These are phyloP conservation scores for Zymoseptoria pseudotritici DNA, from an alignment of 2,329 filamentous ascomycete genomes.

Conservation along the genomic window DNA sequence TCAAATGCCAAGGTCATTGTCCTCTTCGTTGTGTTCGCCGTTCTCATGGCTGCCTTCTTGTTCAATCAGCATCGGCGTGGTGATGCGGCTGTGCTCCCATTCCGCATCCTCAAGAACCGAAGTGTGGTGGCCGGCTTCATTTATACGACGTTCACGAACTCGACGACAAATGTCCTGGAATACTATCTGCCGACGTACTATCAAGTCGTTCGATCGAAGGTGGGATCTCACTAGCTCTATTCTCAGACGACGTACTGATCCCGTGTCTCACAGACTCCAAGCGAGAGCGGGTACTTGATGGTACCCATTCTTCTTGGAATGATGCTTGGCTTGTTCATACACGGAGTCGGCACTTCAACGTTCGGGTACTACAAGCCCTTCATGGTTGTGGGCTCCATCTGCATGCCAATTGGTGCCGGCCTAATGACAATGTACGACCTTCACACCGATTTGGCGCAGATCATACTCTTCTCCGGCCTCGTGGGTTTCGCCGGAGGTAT, in stretches of 20 bases:
- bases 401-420: constrained; percentile 30
- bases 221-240: neutral
- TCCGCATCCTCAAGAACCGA: constrained; percentile 27
- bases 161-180: neutral
- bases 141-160: constrained; percentile 5
- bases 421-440: constrained; percentile 29
- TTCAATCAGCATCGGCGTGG: constrained; percentile 25
- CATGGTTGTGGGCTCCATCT: constrained; percentile 27
- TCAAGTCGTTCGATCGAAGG: neutral
- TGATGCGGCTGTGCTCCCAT: constrained; percentile 30
- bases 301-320: constrained; percentile 14
- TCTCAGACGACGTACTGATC: neutral
- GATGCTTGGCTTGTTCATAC: constrained; percentile 8
- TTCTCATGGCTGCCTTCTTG: constrained; percentile 28
- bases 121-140: constrained; percentile 18
- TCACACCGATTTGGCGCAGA: constrained; percentile 16
- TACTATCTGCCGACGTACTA: constrained; percentile 5
- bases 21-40: constrained; percentile 27
- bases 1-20: constrained; percentile 27
- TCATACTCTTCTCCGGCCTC: constrained; percentile 26
- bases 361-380: constrained; percentile 32
- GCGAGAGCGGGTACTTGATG: constrained; percentile 12
- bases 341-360: constrained; percentile 7
- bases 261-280: neutral
- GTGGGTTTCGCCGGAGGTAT: constrained; percentile 28